Evolutionary conservation across 2,329 filamentous ascomycete genomes (phyloP).

Genomic region (Monascus ruber): DNA sequence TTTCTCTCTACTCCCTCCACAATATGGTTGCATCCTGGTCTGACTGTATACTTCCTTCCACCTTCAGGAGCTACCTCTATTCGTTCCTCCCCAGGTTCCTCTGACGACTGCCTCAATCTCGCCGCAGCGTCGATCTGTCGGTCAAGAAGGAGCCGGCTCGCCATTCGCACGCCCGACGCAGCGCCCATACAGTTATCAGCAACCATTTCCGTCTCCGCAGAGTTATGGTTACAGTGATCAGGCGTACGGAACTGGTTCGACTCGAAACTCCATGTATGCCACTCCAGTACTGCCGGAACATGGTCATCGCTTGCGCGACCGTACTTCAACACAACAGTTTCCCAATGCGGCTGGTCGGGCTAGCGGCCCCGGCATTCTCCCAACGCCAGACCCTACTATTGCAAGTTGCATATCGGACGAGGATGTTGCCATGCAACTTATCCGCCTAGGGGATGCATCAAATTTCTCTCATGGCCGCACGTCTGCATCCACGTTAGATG

Average conservation of each 20-base stretch:
- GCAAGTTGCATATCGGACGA: constrained; percentile 96
- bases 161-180: constrained; percentile 67
- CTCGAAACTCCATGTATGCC: constrained; percentile 42
- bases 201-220: constrained; percentile 73
- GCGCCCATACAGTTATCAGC: constrained; percentile 67
- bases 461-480: constrained; percentile 89
- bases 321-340: constrained; percentile 43
- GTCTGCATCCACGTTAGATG: constrained; percentile 84
- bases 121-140: constrained; percentile 72
- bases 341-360: constrained; percentile 27
- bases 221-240: constrained; percentile 50
- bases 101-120: constrained; percentile 89
- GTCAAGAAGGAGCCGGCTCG: constrained; percentile 52
- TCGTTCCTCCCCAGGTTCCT: constrained; percentile 87
- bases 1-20: no score
- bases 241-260: constrained; percentile 22
- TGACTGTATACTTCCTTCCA: constrained; percentile 7
- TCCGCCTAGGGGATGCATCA: constrained; percentile 87
- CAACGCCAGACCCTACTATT: constrained; percentile 93
- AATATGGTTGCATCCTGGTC: neutral
- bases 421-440: constrained; percentile 92
- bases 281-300: constrained; percentile 47
- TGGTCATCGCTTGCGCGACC: constrained; percentile 55
- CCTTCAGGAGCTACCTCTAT: constrained; percentile 79
- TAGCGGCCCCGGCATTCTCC: constrained; percentile 53